These are phyloP conservation scores for Lophiostoma macrostomum DNA, from an alignment of 495 filamentous ascomycete genomes.

Conservation along the genomic window DNA sequence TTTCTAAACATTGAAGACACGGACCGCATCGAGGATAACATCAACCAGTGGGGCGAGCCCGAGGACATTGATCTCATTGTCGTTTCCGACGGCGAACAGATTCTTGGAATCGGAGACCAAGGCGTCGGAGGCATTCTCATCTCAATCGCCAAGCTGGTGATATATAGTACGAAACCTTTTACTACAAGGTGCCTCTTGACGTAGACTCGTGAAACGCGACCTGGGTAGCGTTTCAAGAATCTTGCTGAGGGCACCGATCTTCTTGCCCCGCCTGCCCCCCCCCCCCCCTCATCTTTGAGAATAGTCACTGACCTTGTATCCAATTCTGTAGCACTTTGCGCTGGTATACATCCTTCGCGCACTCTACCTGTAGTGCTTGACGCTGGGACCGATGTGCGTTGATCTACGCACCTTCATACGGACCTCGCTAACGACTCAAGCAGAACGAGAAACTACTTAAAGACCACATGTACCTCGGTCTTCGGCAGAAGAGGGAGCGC, in stretches of 20 bases:
- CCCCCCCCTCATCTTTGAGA: no score
- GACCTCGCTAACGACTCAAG: slow-evolving; percentile 16
- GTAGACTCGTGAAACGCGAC: no score
- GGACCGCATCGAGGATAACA: slow-evolving; percentile 57
- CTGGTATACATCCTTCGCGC: slow-evolving; percentile 76
- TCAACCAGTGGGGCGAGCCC: slow-evolving; percentile 62
- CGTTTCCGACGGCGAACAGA: slow-evolving; percentile 76
- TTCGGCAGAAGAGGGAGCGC: slow-evolving; percentile 60
- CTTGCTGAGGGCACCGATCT: no score
- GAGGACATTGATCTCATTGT: slow-evolving; percentile 89
- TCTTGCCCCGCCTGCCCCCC: no score
- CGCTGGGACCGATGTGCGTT: slow-evolving; percentile 69
- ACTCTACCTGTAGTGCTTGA: slow-evolving; percentile 83
- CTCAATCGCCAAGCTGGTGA: slow-evolving; percentile 74
- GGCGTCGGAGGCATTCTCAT: slow-evolving; percentile 88
- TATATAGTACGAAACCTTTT: no score
- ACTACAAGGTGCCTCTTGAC: no score
- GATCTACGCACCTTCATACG: no score
- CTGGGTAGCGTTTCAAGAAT: no score
- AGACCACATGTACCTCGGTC: slow-evolving; percentile 79
- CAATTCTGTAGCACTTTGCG: no score
- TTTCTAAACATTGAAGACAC: slow-evolving; percentile 62
- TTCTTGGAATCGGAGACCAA: slow-evolving; percentile 87
- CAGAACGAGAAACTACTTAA: slow-evolving; percentile 70
- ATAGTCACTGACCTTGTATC: no score